Base-by-base conservation (phyloP, 768 basidiomycete genomes). In the Cantharellus cinnabarinus region DNA sequence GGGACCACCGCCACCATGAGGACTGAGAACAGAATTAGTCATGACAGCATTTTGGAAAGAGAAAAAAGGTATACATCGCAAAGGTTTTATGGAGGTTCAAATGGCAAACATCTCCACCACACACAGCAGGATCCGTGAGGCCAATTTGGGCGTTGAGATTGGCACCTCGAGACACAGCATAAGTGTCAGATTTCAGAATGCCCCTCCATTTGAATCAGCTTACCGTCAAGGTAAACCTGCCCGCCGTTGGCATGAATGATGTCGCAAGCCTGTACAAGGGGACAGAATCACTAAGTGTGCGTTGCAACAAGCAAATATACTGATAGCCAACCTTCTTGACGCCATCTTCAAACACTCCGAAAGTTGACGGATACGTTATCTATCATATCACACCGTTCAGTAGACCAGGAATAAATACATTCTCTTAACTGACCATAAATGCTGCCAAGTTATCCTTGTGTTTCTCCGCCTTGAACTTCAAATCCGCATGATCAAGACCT, bases 51-150 rank as follows among this genome's bases (percentile, higher is more conserved):
- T 15, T 7, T 41, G 15, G 37, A 44, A 59, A 57, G 48, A 10
- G 34, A 51, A 29, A 48, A 57, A n/a, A 41, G 3, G 66, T 84
- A 60, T 67, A 89, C 85, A 95, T 97, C 4, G 90, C 85, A 68
- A 95, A 95, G 1, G 91, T 94, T 73, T 98, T 99, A 75, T 99
- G 95, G 41, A 98, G 75, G 71, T 99, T 99, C 73, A 97, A 77
- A 69, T 99, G 95, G 68, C 91, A 95, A 42, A 99, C 91, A 70
- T 99, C 95, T 58, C 90, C 94, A 53, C 95, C 95, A 66, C 90
- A 94, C n/a, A 78, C 83, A 0, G 87, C 89, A 41, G 88, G 88
- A 67, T 90, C 89, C 39, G 93, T 95, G 60, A 95, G 68, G 35
- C 93, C 90, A 62, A 97, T 80, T 66, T 95, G 88, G 53, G 90